Base-by-base conservation (phyloP, 2,329 filamentous ascomycete species). In the Penicillium brevicompactum region DNA sequence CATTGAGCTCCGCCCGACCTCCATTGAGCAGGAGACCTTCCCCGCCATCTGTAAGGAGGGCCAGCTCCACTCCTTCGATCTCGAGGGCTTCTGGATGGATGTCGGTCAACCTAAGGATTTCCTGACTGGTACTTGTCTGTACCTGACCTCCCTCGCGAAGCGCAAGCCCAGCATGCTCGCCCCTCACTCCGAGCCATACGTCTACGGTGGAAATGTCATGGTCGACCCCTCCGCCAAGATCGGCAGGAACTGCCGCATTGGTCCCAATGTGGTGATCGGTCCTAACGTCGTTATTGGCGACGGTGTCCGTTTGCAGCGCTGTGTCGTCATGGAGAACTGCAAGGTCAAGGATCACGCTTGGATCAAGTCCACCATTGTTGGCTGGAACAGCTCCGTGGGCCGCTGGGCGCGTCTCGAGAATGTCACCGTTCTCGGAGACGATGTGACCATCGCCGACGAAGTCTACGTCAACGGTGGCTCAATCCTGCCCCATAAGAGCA, bases 51-150 rank as follows among this genome's bases (percentile, higher is more conserved):
- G 90, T 78, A 87, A 84, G 69, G 93, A 97, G 69, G 91, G 91
- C 63, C 85, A 93, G 77, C 82, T 97, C 60, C 93, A 97, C 83
- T 96, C 91, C 1, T 97, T 96, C 73, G 93, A 97, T 73, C 86
- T 97, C 30, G 92, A 97, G 65, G 92, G 93, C 67, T 97, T 95
- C 86, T 97, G 93, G 93, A 97, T 97, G 93, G 93, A 97, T 68
- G 91, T 99, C 62, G 93, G 93, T 68, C 93, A 99, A 79, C 93
- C 93, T 67, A 99, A 97, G 82, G 93, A 99, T 74, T 99, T 97
- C 85, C 82, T 99, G 53, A 91, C 89, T 21, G 93, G 93, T 60
- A 97, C 94, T 59, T 97, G 93, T 79, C 84, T 99, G 60, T 97
- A 97, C 81, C 90, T 99, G 49, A 92, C 91, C 45, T 96, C 91